These are phyloP conservation scores for Triangularia verruculosa DNA, from an alignment of 2,329 filamentous ascomycete species.

Conservation along the genomic window DNA sequence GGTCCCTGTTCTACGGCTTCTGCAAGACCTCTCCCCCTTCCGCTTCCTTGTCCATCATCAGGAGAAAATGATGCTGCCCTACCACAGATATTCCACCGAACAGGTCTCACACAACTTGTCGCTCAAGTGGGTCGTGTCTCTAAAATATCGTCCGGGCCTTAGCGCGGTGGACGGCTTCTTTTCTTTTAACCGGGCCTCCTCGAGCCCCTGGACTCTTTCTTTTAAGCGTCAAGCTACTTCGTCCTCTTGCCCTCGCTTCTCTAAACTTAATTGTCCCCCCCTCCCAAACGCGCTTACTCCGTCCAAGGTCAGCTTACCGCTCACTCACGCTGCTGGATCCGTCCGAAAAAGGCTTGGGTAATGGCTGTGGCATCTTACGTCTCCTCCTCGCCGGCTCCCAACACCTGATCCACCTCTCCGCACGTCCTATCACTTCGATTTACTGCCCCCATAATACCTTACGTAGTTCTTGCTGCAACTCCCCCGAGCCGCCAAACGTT, in stretches of 20 bases:
- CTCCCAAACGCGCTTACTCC: conserved; percentile 11
- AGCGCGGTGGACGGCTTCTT: conserved; percentile 13
- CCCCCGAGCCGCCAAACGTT: conserved; percentile 20
- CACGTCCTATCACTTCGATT: conserved; percentile 1
- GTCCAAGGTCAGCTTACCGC: conserved; percentile 20
- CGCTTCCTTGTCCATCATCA: neutral
- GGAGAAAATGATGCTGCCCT: neutral
- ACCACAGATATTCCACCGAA: conserved; percentile 7
- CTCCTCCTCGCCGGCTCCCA: conserved; percentile 11
- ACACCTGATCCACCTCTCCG: conserved; percentile 11
- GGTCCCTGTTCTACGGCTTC: neutral
- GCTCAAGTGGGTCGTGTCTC: conserved; percentile 20
- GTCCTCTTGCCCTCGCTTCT: conserved; percentile 4
- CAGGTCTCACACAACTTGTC: conserved; percentile 10
- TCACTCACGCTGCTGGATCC: conserved; percentile 14
- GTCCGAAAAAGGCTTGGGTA: conserved; percentile 17
- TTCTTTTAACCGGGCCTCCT: conserved; percentile 23
- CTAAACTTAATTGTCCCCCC: conserved; percentile 14
- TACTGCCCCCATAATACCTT: conserved; percentile 13
- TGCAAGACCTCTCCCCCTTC: neutral
- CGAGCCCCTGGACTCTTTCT: conserved; percentile 4
- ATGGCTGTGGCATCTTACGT: conserved; percentile 19
- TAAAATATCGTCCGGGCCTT: conserved; percentile 21
- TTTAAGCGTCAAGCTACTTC: conserved; percentile 19
- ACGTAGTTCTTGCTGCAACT: conserved; percentile 21